phyloP scores from a whole-genome alignment of 148 eudicot species.

The Rhododendron henanense region DNA sequence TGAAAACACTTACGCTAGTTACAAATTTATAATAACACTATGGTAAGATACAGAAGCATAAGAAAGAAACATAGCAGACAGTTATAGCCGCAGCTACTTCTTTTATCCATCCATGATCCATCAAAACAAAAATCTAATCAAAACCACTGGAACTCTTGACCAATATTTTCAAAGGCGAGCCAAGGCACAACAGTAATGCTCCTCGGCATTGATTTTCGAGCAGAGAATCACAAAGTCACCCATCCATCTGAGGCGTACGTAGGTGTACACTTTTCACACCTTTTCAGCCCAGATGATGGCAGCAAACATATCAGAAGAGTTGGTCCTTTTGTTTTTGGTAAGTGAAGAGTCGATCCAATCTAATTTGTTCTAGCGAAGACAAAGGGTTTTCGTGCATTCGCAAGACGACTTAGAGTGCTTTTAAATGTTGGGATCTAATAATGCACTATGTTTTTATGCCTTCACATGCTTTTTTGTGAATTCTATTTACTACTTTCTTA shows the following conservation, averaged over 20 bases:
- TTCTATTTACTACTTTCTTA: not conserved
- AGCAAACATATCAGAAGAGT: not conserved
- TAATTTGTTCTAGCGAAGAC: not conserved
- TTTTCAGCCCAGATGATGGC: not conserved
- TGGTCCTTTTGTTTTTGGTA: not conserved
- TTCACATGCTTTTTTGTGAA: not conserved
- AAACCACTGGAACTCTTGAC: not conserved
- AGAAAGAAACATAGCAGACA: not conserved
- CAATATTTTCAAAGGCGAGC: not conserved
- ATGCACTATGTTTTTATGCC: not conserved
- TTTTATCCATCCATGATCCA: not conserved
- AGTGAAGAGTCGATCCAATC: not conserved
- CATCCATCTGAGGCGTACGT: not conserved
- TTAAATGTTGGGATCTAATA: not conserved
- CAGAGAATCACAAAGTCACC: not conserved
- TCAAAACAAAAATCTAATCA: not conserved
- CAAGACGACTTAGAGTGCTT: not conserved
- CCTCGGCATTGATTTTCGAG: not conserved
- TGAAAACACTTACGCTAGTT: not conserved
- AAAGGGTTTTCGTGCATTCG: not conserved
- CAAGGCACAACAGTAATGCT: not conserved
- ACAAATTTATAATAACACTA: not conserved
- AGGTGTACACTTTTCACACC: not conserved
- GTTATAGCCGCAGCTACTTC: not conserved
- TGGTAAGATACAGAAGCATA: not conserved